Evolutionary conservation across 2,329 filamentous ascomycete genomes (phyloP), one percentile per base, ranked within the genome.

Genomic region (Claviceps lovelessii): DNA sequence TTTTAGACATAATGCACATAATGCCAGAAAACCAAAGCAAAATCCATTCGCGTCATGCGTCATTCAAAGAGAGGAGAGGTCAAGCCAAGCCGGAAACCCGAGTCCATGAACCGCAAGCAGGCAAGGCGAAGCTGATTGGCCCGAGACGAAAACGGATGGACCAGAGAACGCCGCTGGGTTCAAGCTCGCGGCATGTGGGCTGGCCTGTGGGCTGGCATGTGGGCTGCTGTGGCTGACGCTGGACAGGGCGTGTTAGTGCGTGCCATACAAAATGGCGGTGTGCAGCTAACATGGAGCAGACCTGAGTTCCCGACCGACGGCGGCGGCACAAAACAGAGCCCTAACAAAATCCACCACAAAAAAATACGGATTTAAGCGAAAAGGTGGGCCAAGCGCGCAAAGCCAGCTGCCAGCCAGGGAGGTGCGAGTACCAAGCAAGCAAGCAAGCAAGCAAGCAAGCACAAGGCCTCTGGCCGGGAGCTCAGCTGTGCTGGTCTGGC

Each of bases 291-390:
- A 19, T 31, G 11, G 10, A 23, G 23, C 23, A 23, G 23, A 23
- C 23, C 23, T 23, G 23, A 23, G 23, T 2, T 23, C 23, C 47
- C 56, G 55, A 51, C 55, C 56, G 49, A n/a, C 23, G 37, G 10
- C 45, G 29, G 53, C 49, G 23, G 23, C 23, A 23, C 23, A 23
- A 23, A 23, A 53, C 44, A 55, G 60, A 63, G 61, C 61, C 61
- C 61, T 63, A 63, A 62, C 55, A 55, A 5, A 54, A 48, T 58
- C 55, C 55, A 62, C 61, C 58, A 62, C 59, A 61, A 61, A 63
- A 61, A 58, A 58, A 60, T 57, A 54, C 54, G 56, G 56, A 58
- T 56, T 60, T 61, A 60, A 58, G 57, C 58, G 58, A 61, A 56
- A 53, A 49, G 54, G 51, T 53, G 57, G 54, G 54, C 52, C 54